Percentiles rank a stretch among this genome's conserved stretches.
phyloP scores from a whole-genome alignment of 129 eudicot genomes.

The Smallanthus sonchifolius region DNA sequence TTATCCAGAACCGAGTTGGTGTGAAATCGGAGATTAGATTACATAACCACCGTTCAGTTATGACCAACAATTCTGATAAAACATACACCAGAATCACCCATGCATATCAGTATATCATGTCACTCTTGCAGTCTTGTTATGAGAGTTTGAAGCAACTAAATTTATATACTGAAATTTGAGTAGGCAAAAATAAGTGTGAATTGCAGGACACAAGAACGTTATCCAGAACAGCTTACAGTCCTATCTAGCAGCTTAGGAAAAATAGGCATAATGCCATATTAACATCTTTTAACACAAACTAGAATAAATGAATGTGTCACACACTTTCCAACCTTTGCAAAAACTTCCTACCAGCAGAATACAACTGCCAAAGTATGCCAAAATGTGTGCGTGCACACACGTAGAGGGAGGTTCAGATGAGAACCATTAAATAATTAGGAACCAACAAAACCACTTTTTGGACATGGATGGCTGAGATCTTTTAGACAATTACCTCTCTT shows the following conservation, averaged over 20 bases:
- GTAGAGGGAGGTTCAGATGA: not conserved
- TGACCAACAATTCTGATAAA: not conserved
- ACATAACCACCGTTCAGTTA: not conserved
- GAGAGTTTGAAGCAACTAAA: not conserved
- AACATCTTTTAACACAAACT: not conserved
- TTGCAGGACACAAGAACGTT: conserved; percentile 1
- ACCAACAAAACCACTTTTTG: not conserved
- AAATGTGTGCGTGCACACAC: not conserved
- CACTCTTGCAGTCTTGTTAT: conserved; percentile 5
- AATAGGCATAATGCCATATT: not conserved
- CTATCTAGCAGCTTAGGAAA: not conserved
- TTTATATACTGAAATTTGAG: not conserved
- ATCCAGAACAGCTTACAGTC: not conserved
- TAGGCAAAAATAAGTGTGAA: not conserved
- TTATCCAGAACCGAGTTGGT: not conserved
- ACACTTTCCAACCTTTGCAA: not conserved
- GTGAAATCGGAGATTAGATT: not conserved
- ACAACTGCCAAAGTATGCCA: not conserved
- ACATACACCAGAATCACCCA: not conserved
- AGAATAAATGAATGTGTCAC: not conserved
- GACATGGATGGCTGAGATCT: not conserved
- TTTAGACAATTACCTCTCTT: not conserved
- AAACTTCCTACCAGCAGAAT: not conserved
- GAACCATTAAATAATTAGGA: not conserved
- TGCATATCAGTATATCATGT: no score